Evolutionary conservation across 345 rosid species (phyloP), one percentile per base, ranked within the genome.

Genomic region (Kernera saxatilis): DNA sequence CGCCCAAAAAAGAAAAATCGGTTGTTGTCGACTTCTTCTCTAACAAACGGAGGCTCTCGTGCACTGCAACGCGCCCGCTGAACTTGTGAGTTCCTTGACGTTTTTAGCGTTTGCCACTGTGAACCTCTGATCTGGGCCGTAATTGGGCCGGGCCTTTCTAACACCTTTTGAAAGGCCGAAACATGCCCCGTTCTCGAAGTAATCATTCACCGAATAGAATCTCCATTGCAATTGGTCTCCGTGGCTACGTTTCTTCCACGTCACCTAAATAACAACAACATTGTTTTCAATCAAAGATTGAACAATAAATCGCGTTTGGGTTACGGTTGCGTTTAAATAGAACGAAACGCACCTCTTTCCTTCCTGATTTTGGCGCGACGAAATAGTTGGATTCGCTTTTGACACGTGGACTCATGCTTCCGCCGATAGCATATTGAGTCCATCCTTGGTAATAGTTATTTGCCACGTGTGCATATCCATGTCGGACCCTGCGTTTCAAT

Each of bases 301-400:
- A 55, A 12, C 44, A 3, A 1, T 3, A 57, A 32, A 13, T 21
- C 1, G 32, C 32, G 64, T 58, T 58, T 37, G 15, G 26, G 15
- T 55, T 55, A 43, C 13, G 63, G 25, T 22, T 22, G 46, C 21
- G 32, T n/a, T 14, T 58, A 2, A 22, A 49, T 8, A 22, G n/a
- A 48, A 48, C 22, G 63, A 35, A 3, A 35, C 44, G 29, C 5
- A 36, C 63, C 61, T 35, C 63, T 36, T 57, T 57, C 7, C 30
- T 40, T 36, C 45, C 63, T 23, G 63, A 36, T 36, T 57, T 40
- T 19, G 45, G 45, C 36, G 63, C 63, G 18, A 57, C 63, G 3
- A 57, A 36, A 7, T 57, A 57, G 63, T 57, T 57, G n/a, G 63
- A 57, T 57, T 57, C 63, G 2, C 45, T 57, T 37, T 57, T 36